Conservation (phyloP, 805 yeast genomes). For the Candida andamanensis region DNA sequence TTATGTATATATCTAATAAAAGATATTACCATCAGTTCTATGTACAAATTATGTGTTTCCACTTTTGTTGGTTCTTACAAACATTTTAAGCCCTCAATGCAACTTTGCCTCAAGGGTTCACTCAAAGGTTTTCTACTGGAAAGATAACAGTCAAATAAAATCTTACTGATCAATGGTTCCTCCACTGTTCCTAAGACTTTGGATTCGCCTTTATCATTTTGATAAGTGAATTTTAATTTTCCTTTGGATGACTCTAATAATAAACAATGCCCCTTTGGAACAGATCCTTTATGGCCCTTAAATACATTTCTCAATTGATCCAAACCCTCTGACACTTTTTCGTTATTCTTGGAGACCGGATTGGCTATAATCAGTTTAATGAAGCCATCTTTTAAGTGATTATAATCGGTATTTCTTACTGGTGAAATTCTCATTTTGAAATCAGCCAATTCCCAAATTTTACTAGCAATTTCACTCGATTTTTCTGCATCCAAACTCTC, state of each 20-base stretch:
- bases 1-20: too few species aligned
- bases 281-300: slow-evolving; percentile 56
- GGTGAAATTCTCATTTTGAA: slow-evolving; percentile 78
- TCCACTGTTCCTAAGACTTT: slow-evolving; percentile 52
- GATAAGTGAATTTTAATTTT: slow-evolving; percentile 21
- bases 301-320: slow-evolving; percentile 62
- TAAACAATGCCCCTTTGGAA: slow-evolving; percentile 68
- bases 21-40: too few species aligned
- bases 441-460: slow-evolving; percentile 56
- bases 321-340: slow-evolving; percentile 51
- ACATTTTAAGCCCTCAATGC: slow-evolving; percentile 27
- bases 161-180: slow-evolving; percentile 57
- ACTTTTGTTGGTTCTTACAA: too few species aligned
- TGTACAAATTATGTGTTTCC: background rate
- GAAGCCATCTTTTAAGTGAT: slow-evolving; percentile 85
- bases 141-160: slow-evolving; percentile 72
- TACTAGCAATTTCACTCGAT: slow-evolving; percentile 50
- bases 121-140: slow-evolving; percentile 65
- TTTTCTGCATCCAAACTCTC: slow-evolving; percentile 45
- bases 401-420: slow-evolving; percentile 84
- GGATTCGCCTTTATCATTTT: slow-evolving; percentile 18
- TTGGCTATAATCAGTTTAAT: slow-evolving; percentile 72
- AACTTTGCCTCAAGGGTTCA: slow-evolving; percentile 44
- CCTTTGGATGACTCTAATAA: slow-evolving; percentile 44
- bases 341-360: slow-evolving; percentile 48